phyloP scores from a whole-genome alignment of 2,329 filamentous ascomycete genomes.

The Colletotrichum simmondsii region DNA sequence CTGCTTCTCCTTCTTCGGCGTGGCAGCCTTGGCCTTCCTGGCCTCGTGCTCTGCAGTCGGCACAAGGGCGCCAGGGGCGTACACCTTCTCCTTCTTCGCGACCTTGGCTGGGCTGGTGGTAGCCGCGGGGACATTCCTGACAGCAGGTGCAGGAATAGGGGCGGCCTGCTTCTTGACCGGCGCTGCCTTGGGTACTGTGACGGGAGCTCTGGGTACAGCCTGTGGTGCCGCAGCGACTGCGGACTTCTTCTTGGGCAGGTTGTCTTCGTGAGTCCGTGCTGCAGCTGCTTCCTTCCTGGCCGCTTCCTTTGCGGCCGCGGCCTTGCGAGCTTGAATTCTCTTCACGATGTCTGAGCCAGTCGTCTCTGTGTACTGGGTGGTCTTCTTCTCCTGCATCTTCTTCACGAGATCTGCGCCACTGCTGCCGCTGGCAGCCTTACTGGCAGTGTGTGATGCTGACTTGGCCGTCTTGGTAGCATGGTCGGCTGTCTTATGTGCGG shows the following conservation, averaged over 20 bases:
- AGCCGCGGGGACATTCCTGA: not conserved
- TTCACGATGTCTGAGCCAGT: slow-evolving; percentile 21
- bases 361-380: not conserved
- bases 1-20: slow-evolving; percentile 15
- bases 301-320: not conserved
- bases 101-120: not conserved
- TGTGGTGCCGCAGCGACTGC: not conserved
- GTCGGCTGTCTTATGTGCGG: not conserved
- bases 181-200: not conserved
- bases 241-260: not conserved
- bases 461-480: not conserved
- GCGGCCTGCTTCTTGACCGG: not conserved
- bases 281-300: not conserved
- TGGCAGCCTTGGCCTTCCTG: not conserved
- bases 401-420: slow-evolving; percentile 5
- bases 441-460: not conserved
- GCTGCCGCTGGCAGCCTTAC: not conserved
- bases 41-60: slow-evolving; percentile 6
- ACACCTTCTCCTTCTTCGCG: slow-evolving; percentile 9
- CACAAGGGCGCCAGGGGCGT: not conserved
- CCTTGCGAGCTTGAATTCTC: slow-evolving; percentile 22
- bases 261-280: not conserved
- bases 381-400: slow-evolving; percentile 17
- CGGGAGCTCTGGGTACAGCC: not conserved
- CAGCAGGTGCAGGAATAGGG: not conserved